Evolutionary conservation across 1,284 basidiomycete genomes (phyloP).

Genomic region (Ustilago shanxiensis): DNA sequence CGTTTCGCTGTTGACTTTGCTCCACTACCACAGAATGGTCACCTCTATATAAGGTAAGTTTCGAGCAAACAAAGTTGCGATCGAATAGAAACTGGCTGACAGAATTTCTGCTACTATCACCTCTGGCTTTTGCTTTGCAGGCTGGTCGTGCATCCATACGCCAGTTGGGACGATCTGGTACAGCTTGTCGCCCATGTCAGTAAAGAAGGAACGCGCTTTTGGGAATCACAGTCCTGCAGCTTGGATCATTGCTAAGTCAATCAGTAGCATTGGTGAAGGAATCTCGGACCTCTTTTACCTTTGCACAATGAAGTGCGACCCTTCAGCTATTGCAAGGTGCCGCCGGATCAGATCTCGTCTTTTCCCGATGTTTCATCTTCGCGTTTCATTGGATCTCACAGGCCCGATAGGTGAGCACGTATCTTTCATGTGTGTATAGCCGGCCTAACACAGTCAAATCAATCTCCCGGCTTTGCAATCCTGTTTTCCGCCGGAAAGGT

Average conservation of each 20-base stretch:
- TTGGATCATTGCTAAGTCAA: too few species aligned
- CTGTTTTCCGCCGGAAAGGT: neutral
- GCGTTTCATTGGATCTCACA: too few species aligned
- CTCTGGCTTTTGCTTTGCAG: neutral
- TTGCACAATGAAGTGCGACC: too few species aligned
- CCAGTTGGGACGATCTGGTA: neutral
- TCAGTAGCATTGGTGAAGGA: too few species aligned
- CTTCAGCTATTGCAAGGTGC: too few species aligned
- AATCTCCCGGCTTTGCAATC: slow-evolving; percentile 1
- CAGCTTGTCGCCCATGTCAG: neutral
- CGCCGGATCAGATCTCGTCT: too few species aligned
- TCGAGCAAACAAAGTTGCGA: neutral
- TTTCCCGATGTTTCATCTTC: too few species aligned
- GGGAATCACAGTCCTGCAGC: neutral
- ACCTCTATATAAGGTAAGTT: neutral
- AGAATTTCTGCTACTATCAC: neutral
- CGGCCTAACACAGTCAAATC: too few species aligned
- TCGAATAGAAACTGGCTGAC: neutral
- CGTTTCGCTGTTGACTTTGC: neutral
- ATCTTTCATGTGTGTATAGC: too few species aligned
- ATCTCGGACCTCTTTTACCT: too few species aligned
- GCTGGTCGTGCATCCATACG: neutral
- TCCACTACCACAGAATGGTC: neutral
- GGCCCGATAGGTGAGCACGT: too few species aligned
- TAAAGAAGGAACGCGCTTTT: neutral